A percentile compares a stretch with the other conserved stretches of the same genome.
phyloP scores from a whole-genome alignment of 495 filamentous ascomycete genomes.

The Neurospora sp. region DNA sequence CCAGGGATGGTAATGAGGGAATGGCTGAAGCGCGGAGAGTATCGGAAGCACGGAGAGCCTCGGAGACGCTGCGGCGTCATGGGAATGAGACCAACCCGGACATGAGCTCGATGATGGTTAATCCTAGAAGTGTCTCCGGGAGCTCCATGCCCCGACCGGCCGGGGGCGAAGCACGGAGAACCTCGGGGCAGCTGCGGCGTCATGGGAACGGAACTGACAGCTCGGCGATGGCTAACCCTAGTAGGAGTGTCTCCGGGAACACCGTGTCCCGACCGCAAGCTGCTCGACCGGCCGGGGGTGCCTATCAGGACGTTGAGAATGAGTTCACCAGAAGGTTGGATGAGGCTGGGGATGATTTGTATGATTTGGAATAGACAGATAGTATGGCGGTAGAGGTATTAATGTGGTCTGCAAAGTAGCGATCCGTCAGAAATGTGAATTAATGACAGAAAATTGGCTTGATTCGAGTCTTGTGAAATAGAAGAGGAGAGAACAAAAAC shows the following conservation, averaged over 20 bases:
- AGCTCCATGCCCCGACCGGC: not conserved
- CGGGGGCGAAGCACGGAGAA: not conserved
- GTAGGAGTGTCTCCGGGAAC: not conserved
- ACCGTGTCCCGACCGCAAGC: not conserved
- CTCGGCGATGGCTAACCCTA: not conserved
- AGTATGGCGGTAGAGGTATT: not conserved
- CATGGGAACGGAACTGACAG: not conserved
- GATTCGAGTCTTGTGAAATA: too few relatives aligned
- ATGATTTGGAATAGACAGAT: not conserved
- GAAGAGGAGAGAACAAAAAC: too few relatives aligned
- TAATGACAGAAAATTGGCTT: too few relatives aligned
- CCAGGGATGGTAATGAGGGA: not conserved
- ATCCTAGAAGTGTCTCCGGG: not conserved
- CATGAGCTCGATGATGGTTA: not conserved
- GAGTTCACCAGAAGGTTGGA: not conserved
- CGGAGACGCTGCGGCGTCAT: not conserved
- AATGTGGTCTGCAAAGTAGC: not conserved
- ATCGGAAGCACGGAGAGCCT: not conserved
- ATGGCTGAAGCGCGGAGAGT: not conserved
- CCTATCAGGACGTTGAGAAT: not conserved
- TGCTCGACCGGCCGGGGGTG: not conserved
- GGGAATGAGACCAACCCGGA: not conserved
- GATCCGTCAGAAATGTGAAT: not conserved
- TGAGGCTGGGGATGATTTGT: not conserved
- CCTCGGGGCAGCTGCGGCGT: not conserved